A percentile compares a stretch with the other conserved stretches of the same genome.
Conservation (phyloP, 768 basidiomycete genomes). For the Podaxis sp. region DNA sequence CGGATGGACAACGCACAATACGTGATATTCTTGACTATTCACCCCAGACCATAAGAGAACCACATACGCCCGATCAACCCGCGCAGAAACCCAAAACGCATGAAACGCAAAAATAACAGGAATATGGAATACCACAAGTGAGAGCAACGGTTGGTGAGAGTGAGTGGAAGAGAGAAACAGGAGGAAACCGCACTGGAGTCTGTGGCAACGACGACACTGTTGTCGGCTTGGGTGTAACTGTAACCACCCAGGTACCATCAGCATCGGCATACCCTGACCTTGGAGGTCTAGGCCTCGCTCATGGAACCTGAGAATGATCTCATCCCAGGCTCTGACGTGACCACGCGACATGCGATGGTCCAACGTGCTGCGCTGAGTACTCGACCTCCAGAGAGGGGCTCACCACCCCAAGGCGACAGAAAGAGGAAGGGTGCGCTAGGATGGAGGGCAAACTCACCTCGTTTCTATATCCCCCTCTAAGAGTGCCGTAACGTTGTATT, state of each 20-base stretch:
- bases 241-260: background rate
- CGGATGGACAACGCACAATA: constrained; percentile 41
- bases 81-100: background rate
- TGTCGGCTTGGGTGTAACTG: constrained; percentile 89
- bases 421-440: background rate
- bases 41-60: constrained; percentile 4
- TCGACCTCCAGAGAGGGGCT: background rate
- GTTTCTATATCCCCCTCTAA: constrained; percentile 82
- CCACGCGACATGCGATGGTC: background rate
- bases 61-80: background rate
- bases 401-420: background rate
- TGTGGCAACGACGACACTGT: constrained; percentile 84
- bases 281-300: constrained; percentile 1
- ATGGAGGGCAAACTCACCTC: constrained; percentile 43
- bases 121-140: background rate
- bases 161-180: background rate
- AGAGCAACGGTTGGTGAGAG: background rate
- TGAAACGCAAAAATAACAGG: background rate
- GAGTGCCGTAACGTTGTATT: constrained; percentile 79
- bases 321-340: constrained; percentile 6
- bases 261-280: background rate
- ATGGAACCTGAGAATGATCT: background rate
- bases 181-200: constrained; percentile 69
- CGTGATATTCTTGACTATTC: constrained; percentile 64
- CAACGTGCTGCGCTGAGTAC: too few species aligned